Conservation (phyloP, 2,329 filamentous ascomycete genomes). For the Aaosphaeria pasadenensis region DNA sequence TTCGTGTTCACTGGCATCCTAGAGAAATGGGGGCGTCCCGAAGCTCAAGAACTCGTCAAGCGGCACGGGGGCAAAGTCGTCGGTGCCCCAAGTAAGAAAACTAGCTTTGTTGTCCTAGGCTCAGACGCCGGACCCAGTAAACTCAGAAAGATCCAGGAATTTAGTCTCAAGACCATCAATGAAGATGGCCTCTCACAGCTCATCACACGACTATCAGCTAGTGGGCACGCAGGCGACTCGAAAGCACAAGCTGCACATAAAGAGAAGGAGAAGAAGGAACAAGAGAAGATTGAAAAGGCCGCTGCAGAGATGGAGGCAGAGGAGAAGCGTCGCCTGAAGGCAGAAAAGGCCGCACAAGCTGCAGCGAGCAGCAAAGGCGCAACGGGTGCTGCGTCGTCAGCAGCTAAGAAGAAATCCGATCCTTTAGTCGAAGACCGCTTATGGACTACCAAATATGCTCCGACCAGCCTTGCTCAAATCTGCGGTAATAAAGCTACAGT, state of each 20-base stretch:
- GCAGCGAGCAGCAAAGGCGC: constrained; percentile 37
- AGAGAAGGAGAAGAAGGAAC: constrained; percentile 80
- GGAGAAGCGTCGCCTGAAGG: constrained; percentile 71
- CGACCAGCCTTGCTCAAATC: constrained; percentile 78
- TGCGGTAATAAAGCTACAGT: constrained; percentile 92
- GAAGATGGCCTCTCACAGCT: constrained; percentile 89
- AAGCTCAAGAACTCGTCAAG: constrained; percentile 83
- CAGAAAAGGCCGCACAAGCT: constrained; percentile 37
- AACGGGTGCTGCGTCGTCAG: constrained; percentile 15
- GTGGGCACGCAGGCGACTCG: constrained; percentile 70
- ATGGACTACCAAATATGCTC: constrained; percentile 95
- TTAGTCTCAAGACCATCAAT: constrained; percentile 86
- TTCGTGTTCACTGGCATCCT: constrained; percentile 96
- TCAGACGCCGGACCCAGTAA: constrained; percentile 92
- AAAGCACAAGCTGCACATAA: constrained; percentile 83
- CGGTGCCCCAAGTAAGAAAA: constrained; percentile 82
- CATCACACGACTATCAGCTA: constrained; percentile 75
- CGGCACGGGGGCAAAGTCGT: constrained; percentile 92
- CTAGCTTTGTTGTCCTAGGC: constrained; percentile 88
- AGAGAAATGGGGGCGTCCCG: constrained; percentile 75
- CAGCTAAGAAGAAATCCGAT: constrained; percentile 15
- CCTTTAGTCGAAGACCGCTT: constrained; percentile 46
- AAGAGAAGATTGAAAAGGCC: constrained; percentile 75
- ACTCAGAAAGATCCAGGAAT: constrained; percentile 75
- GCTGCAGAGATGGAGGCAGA: constrained; percentile 83